Evolutionary conservation across 2,329 filamentous ascomycete species (phyloP).

Genomic region (Penicillium expansum): DNA sequence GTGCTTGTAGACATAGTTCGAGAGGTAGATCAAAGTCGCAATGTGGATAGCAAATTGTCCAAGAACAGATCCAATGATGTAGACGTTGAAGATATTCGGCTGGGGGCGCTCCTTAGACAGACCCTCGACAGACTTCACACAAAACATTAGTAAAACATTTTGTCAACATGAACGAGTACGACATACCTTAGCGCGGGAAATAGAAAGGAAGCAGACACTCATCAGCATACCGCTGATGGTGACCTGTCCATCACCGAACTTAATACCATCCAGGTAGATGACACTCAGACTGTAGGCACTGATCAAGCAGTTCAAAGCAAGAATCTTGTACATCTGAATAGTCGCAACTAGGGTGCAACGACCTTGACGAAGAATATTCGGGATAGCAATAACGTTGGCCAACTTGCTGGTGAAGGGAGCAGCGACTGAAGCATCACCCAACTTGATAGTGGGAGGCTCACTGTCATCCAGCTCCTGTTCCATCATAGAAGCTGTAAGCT

Average conservation of each 20-base stretch:
- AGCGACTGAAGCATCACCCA: constrained; percentile 94
- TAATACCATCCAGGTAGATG: constrained; percentile 95
- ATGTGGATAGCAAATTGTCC: constrained; percentile 98
- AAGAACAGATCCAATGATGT: constrained; percentile 96
- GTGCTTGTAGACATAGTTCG: constrained; percentile 78
- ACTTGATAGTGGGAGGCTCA: constrained; percentile 92
- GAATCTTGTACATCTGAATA: constrained; percentile 99
- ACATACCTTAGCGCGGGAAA: constrained; percentile 82
- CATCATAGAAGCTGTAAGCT: constrained; percentile 83
- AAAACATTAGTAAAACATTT: constrained; percentile 10
- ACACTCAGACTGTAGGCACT: constrained; percentile 96
- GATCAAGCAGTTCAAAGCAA: constrained; percentile 95
- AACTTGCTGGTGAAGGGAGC: constrained; percentile 98
- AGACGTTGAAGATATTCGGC: constrained; percentile 98
- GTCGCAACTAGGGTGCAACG: constrained; percentile 96
- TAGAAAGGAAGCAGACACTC: constrained; percentile 98
- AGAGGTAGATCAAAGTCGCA: constrained; percentile 88
- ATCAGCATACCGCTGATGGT: constrained; percentile 99
- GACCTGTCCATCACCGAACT: constrained; percentile 97
- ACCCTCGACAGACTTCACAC: constrained; percentile 72
- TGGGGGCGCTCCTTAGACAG: constrained; percentile 96
- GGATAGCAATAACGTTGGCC: constrained; percentile 92
- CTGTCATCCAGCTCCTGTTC: constrained; percentile 81
- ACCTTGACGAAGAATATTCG: constrained; percentile 97
- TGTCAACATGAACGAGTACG: neutral